Percentiles rank a stretch among this genome's conserved stretches.
Conservation (phyloP, 331 rosid species). For the Stylosanthes scabra region DNA sequence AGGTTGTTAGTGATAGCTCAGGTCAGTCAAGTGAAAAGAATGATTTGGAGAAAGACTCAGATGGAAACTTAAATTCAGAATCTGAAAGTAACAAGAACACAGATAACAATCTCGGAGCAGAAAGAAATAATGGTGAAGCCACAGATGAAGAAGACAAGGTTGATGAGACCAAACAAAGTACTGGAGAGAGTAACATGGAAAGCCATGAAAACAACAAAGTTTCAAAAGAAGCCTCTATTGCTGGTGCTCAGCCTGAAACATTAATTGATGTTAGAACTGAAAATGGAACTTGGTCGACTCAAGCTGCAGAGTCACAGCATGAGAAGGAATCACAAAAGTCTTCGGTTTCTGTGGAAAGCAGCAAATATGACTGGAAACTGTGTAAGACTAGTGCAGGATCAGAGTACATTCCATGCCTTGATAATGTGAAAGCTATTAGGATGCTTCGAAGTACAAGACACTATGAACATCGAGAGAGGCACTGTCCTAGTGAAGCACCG, state of each 20-base stretch:
- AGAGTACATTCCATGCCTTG: constrained; percentile 91
- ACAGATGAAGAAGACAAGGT: constrained; percentile 45
- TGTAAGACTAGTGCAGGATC: constrained; percentile 81
- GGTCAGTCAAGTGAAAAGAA: constrained; percentile 35
- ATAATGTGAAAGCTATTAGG: constrained; percentile 67
- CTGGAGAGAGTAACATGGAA: constrained; percentile 41
- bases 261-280: constrained; percentile 44
- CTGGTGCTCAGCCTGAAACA: constrained; percentile 39
- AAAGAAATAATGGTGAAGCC: constrained; percentile 36
- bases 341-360: constrained; percentile 38
- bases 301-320: constrained; percentile 49
- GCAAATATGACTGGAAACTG: constrained; percentile 61
- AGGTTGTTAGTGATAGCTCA: constrained; percentile 43
- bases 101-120: constrained; percentile 40
- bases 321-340: constrained; percentile 54
- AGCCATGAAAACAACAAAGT: constrained; percentile 41
- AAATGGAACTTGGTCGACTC: constrained; percentile 61
- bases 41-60: constrained; percentile 34
- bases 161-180: constrained; percentile 40
- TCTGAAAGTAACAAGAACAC: constrained; percentile 34
- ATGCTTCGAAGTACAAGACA: constrained; percentile 63
- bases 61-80: constrained; percentile 41
- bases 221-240: constrained; percentile 39
- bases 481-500: constrained; percentile 73
- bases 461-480: constrained; percentile 85